Percentiles rank a stretch among this genome's conserved stretches.
Evolutionary conservation across 352 stramenopile species (phyloP).

Genomic region (Pythium monospermum): DNA sequence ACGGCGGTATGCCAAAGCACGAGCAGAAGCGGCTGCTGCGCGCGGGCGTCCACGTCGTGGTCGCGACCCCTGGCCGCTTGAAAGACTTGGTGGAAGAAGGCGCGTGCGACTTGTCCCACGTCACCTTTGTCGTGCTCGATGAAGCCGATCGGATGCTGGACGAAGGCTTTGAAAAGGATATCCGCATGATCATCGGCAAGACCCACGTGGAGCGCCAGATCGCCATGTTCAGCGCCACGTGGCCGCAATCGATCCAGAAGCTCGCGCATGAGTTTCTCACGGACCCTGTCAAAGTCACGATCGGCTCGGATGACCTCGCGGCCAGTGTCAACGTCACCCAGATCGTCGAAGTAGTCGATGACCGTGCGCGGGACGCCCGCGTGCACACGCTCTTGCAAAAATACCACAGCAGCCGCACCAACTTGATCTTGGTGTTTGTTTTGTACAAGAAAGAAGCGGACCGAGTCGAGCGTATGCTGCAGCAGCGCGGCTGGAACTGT

Average conservation of each 20-base stretch:
- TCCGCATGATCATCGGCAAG: conserved; percentile 81
- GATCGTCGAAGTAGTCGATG: conserved; percentile 93
- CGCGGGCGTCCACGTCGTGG: conserved; percentile 88
- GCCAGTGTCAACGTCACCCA: conserved; percentile 95
- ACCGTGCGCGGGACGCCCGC: conserved; percentile 82
- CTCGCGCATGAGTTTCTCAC: conserved; percentile 95
- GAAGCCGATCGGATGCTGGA: conserved; percentile 95
- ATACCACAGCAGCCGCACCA: conserved; percentile 88
- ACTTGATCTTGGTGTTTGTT: conserved; percentile 96
- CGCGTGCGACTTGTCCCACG: conserved; percentile 77
- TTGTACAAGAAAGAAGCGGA: conserved; percentile 99
- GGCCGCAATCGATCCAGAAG: conserved; percentile 95
- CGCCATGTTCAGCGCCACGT: conserved; percentile 97
- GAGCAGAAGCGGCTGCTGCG: conserved; percentile 88
- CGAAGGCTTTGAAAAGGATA: conserved; percentile 95
- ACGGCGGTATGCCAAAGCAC: conserved; percentile 94
- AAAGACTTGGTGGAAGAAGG: conserved; percentile 89
- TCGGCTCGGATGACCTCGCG: conserved; percentile 93
- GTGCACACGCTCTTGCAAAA: conserved; percentile 91
- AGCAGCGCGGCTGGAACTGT: conserved; percentile 90
- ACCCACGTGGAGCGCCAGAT: conserved; percentile 89
- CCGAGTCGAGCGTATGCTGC: conserved; percentile 91
- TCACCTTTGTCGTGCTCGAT: conserved; percentile 94
- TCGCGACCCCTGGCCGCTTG: conserved; percentile 95
- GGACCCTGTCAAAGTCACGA: conserved; percentile 91